Evolutionary conservation across 2,329 filamentous ascomycete genomes (phyloP), one percentile per base, ranked within the genome.

Genomic region (Xylariaceae sp.): DNA sequence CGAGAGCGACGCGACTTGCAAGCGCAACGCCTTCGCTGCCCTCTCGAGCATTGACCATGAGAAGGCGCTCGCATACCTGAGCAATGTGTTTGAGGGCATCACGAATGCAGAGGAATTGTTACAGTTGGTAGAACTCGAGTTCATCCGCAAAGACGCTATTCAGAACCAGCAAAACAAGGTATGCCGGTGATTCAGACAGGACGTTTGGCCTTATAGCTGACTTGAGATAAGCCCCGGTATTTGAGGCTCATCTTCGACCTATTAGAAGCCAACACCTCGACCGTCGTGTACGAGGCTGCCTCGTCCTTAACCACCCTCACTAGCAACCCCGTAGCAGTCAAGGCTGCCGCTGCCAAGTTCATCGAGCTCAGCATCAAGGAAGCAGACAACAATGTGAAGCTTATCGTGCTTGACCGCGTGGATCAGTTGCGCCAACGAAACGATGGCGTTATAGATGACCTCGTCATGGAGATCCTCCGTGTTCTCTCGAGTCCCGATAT

Each of bases 321-420:
- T 26, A 95, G 84, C 72, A 99, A 99, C 74, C 92, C 94, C 0
- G 94, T 99, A 9, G 94, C 94, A 19, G 92, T 99, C 56, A 99
- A 97, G 75, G 94, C 94, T 30, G 94, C 94, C 7, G 94, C 94
- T 11, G 83, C 84, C 64, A 99, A 99, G 70, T 94, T 99, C 70
- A 96, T 97, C 61, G 94, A 99, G 72, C 79, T 99, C 6, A 91
- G 88, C 70, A 96, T 99, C 70, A 96, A 95, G 74, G 94, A 97
- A 73, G 87, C 94, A 0, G 94, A 99, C 72, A 99, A 99, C 78
- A 99, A 99, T 69, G 94, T 99, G 61, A 99, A 99, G 76, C 85
- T 99, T 45, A 99, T 99, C 64, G 94, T 99, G 26, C 80, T 99
- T 43, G 94, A 97, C 68, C 87, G 92, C 45, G 94, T 99, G 39